Evolutionary conservation across 352 stramenopile genomes (phyloP), one percentile per base, ranked within the genome.

Genomic region (Phytophthora ohioensis): DNA sequence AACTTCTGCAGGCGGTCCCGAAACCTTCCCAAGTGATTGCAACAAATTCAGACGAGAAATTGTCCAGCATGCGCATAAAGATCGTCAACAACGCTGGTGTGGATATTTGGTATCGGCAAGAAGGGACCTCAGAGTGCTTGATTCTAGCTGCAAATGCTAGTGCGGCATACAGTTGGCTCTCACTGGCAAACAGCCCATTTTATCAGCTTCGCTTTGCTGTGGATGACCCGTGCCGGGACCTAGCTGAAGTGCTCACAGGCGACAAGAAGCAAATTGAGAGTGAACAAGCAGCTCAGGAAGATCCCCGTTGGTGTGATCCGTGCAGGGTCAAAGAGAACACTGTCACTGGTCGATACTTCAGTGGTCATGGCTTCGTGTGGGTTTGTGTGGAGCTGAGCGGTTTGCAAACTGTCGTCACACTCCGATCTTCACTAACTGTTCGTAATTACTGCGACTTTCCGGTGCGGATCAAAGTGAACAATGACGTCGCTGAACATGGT

Each of bases 161-260:
- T 51, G 60, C 78, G 4, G 67, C 73, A 3, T 95, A 95, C 61
- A 94, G 88, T 47, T 95, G 88, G 88, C 69, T 91, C 9, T 85
- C 84, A 15, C 57, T 91, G 49, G 71, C 73, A 55, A 77, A 57
- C 4, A 75, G 57, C 30, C 70, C 77, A 30, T 87, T 77, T 68
- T 88, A 88, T 17, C 75, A 80, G 43, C 80, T 91, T 67, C 58
- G 83, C 38, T 93, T 91, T 64, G 73, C 80, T 17, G 11, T 91
- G 15, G 67, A 84, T 11, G 57, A 84, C 30, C 61, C 55, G n/a
- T 27, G 7, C 2, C 13, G 67, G 31, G 56, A 57, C 27, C 38
- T 17, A 43, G 5, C 30, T 51, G 15, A 30, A 54, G 34, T 6
- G 41, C 43, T 42, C 35, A 21, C 0, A 36, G 34, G 27, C 17